These are phyloP conservation scores for Pythium diclinum DNA, from an alignment of 352 stramenopile species.

Conservation along the genomic window DNA sequence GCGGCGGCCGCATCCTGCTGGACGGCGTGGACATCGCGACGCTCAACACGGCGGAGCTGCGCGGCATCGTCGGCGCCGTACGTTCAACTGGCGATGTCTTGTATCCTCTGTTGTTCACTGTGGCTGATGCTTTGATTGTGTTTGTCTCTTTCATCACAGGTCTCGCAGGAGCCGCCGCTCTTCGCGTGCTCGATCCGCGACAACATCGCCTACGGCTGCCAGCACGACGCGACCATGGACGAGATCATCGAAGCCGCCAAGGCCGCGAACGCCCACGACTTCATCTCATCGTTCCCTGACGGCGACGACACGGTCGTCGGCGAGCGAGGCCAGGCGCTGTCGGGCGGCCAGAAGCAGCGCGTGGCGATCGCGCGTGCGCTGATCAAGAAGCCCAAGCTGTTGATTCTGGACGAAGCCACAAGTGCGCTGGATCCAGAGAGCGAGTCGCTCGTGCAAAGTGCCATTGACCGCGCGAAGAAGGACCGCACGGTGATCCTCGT, in stretches of 20 bases:
- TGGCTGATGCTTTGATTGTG: constrained; percentile 32
- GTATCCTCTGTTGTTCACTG: constrained; percentile 25
- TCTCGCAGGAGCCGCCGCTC: constrained; percentile 64
- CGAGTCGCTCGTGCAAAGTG: constrained; percentile 76
- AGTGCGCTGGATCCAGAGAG: constrained; percentile 75
- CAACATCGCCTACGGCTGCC: constrained; percentile 76
- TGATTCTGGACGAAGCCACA: constrained; percentile 79
- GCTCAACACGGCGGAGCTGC: constrained; percentile 49
- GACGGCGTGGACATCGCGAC: constrained; percentile 59
- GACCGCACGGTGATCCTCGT: constrained; percentile 96
- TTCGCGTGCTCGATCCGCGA: constrained; percentile 75
- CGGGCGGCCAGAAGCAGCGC: constrained; percentile 79
- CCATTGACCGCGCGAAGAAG: constrained; percentile 67
- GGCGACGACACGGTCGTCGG: constrained; percentile 78
- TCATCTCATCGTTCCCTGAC: constrained; percentile 72
- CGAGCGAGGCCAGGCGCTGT: constrained; percentile 67
- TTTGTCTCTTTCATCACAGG: too few species aligned
- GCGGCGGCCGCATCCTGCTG: constrained; percentile 49
- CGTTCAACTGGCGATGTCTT: background rate
- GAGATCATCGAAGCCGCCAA: constrained; percentile 63
- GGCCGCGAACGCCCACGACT: constrained; percentile 73
- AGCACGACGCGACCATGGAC: constrained; percentile 44
- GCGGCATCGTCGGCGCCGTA: constrained; percentile 63
- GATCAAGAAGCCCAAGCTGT: constrained; percentile 70
- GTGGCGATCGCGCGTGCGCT: constrained; percentile 71